phyloP scores from a whole-genome alignment of 805 yeast genomes.

The Barnettozyma populi region DNA sequence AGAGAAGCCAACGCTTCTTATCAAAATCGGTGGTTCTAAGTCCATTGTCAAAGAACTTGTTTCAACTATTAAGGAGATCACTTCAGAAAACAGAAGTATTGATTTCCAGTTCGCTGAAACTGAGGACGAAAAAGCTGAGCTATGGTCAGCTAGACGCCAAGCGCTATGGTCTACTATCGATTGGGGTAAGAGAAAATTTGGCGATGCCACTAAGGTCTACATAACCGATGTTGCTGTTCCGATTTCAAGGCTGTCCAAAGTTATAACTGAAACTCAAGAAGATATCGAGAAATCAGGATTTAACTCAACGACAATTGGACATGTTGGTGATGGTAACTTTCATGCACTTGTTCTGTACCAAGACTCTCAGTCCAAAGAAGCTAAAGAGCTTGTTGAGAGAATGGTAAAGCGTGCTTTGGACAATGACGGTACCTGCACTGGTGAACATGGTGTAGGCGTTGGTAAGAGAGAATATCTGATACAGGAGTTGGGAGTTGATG shows the following conservation, averaged over 20 bases:
- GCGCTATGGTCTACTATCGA: conserved; percentile 62
- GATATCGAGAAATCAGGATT: conserved; percentile 51
- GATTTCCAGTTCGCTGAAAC: conserved; percentile 60
- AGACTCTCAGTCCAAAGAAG: conserved; percentile 41
- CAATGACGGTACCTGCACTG: conserved; percentile 79
- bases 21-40: conserved; percentile 56
- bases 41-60: conserved; percentile 44
- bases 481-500: conserved; percentile 60
- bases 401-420: conserved; percentile 64
- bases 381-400: conserved; percentile 45
- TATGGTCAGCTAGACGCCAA: conserved; percentile 75
- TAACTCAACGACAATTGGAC: conserved; percentile 62
- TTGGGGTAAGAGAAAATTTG: conserved; percentile 45
- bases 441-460: conserved; percentile 83
- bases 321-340: conserved; percentile 82
- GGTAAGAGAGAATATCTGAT: conserved; percentile 62
- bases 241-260: conserved; percentile 56
- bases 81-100: conserved; percentile 47
- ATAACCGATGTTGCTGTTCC: conserved; percentile 87
- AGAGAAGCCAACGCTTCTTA: conserved; percentile 56
- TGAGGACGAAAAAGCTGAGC: conserved; percentile 56
- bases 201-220: conserved; percentile 50
- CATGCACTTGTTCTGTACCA: conserved; percentile 62
- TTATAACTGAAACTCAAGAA: conserved; percentile 54
- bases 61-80: conserved; percentile 42